Evolutionary conservation across 129 eudicot genomes (phyloP).

Genomic region (Flaveria bidentis): DNA sequence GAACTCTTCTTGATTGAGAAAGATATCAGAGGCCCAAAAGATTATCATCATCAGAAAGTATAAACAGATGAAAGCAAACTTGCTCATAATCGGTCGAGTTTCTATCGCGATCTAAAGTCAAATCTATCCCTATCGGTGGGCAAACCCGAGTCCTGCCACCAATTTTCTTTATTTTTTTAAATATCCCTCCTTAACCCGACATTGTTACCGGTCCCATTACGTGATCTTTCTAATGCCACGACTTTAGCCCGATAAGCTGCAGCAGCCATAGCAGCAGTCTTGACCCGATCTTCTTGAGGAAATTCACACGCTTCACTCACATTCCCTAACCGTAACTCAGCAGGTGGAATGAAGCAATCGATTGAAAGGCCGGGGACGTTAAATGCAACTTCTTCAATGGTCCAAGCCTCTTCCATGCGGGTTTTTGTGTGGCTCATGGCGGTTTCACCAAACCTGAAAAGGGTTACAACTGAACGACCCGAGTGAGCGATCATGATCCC

Average conservation of each 20-base stretch:
- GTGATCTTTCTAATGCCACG: constrained; percentile 57
- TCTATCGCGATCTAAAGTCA: constrained; percentile 30
- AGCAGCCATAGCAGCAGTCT: constrained; percentile 53
- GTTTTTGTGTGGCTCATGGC: constrained; percentile 98
- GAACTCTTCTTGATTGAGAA: constrained; percentile 31
- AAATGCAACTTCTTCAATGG: constrained; percentile 92
- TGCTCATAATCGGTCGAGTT: constrained; percentile 22
- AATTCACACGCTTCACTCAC: constrained; percentile 66
- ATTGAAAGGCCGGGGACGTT: constrained; percentile 81
- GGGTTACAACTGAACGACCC: constrained; percentile 89
- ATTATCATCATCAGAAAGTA: constrained; percentile 32
- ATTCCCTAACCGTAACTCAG: constrained; percentile 62
- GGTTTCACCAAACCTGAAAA: constrained; percentile 89
- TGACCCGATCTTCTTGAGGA: constrained; percentile 60
- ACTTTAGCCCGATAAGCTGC: constrained; percentile 81
- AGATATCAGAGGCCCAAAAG: constrained; percentile 15
- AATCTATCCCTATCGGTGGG: constrained; percentile 35
- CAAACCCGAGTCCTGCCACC: constrained; percentile 21
- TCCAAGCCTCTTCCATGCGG: constrained; percentile 94
- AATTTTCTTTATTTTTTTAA: constrained; percentile 22
- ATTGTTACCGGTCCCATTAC: constrained; percentile 38
- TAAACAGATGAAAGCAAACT: constrained; percentile 45
- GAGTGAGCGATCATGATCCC: constrained; percentile 97
- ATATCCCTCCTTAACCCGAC: constrained; percentile 51
- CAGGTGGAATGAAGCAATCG: constrained; percentile 94